phyloP scores from a whole-genome alignment of 257 asterid species.

The Solanum rostratum region DNA sequence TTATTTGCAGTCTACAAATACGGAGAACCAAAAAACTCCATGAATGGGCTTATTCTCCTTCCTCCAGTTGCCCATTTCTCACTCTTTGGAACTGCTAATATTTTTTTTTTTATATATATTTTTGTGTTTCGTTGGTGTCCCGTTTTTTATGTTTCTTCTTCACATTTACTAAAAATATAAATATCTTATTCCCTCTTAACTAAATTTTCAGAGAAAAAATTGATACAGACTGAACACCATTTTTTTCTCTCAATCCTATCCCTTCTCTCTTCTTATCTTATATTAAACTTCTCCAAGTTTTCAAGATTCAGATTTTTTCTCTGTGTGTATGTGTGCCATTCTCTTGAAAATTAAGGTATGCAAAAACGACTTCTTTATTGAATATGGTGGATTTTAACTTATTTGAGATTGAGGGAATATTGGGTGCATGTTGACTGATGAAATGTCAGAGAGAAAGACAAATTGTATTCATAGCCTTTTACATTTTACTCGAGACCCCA shows the following conservation, averaged over 20 bases:
- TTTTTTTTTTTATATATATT: not conserved
- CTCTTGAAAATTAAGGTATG: not conserved
- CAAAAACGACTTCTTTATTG: not conserved
- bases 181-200: not conserved
- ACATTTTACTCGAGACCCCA: no score
- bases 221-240: not conserved
- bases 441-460: not conserved
- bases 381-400: not conserved
- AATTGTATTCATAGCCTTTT: no score
- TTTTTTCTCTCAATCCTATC: not conserved
- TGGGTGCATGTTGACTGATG: not conserved
- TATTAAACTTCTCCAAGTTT: constrained; percentile 4
- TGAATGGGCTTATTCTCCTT: not conserved
- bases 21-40: not conserved
- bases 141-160: not conserved
- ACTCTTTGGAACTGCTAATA: constrained; percentile 6
- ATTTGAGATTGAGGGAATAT: not conserved
- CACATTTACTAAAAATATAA: not conserved
- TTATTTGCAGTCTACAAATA: constrained; percentile 7
- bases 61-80: not conserved
- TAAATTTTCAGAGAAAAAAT: not conserved
- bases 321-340: not conserved
- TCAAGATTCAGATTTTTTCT: constrained; percentile 11
- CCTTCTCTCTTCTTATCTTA: not conserved
- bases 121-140: not conserved